These are phyloP conservation scores for Penicillium lagena DNA, from an alignment of 495 filamentous ascomycete species.

Conservation along the genomic window DNA sequence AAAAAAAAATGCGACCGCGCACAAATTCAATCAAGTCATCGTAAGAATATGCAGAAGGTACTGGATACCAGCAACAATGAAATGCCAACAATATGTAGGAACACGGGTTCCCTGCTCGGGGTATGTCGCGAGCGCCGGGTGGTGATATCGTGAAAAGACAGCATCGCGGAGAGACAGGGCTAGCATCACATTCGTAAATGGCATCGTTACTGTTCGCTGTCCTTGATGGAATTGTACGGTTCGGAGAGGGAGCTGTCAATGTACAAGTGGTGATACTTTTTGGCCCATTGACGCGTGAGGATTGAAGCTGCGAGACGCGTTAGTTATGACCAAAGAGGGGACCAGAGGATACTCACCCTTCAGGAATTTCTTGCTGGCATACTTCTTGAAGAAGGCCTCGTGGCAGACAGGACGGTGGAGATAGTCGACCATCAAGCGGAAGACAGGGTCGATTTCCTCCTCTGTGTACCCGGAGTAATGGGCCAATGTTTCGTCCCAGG, in stretches of 20 bases:
- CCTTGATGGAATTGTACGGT: conserved; percentile 33
- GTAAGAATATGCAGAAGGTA: conserved; percentile 43
- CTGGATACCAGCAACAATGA: conserved; percentile 37
- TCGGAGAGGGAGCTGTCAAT: conserved; percentile 31
- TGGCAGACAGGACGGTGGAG: conserved; percentile 80
- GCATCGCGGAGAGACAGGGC: conserved; percentile 17
- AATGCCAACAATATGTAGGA: conserved; percentile 40
- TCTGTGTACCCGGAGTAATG: conserved; percentile 93
- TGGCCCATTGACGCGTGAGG: conserved; percentile 86
- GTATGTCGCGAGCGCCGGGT: conserved; percentile 7
- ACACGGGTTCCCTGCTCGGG: conserved; percentile 23
- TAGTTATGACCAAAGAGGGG: conserved; percentile 3
- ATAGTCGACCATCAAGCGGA: conserved; percentile 92
- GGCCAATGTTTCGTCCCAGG: conserved; percentile 87
- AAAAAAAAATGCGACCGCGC: conserved; percentile 36
- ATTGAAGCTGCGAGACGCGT: conserved; percentile 64
- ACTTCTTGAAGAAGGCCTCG: conserved; percentile 99
- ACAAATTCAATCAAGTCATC: conserved; percentile 38
- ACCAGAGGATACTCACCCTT: conserved; percentile 58
- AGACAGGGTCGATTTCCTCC: conserved; percentile 86
- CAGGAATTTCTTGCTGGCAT: conserved; percentile 96
- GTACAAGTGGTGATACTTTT: conserved; percentile 54
- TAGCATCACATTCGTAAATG: conserved; percentile 22
- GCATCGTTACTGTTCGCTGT: conserved; percentile 28
- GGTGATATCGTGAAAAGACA: conserved; percentile 21